Base-by-base conservation (phyloP, 352 stramenopile species). In the Globisporangium cederbergense region DNA sequence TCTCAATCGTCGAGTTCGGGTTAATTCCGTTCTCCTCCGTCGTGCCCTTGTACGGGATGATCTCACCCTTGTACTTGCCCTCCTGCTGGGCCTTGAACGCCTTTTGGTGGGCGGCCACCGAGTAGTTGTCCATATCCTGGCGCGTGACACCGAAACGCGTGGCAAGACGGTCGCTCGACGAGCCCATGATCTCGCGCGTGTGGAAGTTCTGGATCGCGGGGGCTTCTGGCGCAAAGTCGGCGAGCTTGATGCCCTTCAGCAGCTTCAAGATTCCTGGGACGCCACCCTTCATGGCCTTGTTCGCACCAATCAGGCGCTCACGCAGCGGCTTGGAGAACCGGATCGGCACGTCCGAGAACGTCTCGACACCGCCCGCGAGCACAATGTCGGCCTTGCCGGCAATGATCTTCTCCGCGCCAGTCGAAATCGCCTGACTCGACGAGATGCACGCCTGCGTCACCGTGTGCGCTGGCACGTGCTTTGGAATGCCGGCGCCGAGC, bases 201-300 rank as follows among this genome's bases (percentile, higher is more conserved):
- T 98, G 98, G 74, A 99, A 99, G 78, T 99, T 99, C 57, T 97
- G 93, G 77, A 99, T 99, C 2, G 97, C 96, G 2, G 97, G 97
- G 0, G 97, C 95, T 60, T 99, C 97, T 1, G 98, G 90, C 3
- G 85, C 83, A 61, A 96, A 77, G 64, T 97, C 91, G 55, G 85
- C 83, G 55, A 95, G 71, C 73, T 98, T 98, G 18, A 99, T 83
- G 22, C 96, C 97, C 71, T 98, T 96, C 8, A 99, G 66, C 45
- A 99, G 77, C 67, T 95, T 91, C 20, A 98, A 62, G 11, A 93
- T 86, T 20, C 81, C 96, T 45, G 93, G 60, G 0, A 93, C 70
- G 28, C 97, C 97, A 62, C 97, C 98, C 71, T 99, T 99, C 83
- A 98, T 84, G 65, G 73, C 96, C 86, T 97, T 99, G 71, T 77